Evolutionary conservation across 805 yeast species (phyloP), one percentile per base, ranked within the genome.

Genomic region (Candida silvatica): DNA sequence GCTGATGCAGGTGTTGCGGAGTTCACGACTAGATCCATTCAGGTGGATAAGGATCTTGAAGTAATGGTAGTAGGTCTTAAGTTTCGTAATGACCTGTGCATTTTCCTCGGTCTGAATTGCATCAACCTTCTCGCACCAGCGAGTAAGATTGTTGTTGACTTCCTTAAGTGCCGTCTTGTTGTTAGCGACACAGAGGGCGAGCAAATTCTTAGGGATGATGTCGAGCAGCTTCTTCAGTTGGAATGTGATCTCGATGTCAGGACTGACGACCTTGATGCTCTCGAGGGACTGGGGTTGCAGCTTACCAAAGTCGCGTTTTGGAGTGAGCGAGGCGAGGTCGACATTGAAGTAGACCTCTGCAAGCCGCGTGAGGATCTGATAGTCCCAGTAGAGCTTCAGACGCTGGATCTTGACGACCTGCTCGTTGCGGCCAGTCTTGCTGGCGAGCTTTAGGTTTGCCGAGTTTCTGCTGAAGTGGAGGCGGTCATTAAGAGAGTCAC

Each of bases 301-400:
- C 17, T 41, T 37, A 6, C 44, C 44, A 19, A 48, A 38, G 31
- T 26, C 39, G 28, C 25, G 41, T 34, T 27, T 54, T 39, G 37
- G 23, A n/a, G 29, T 32, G 14, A 17, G 20, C 19, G 30, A 24
- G 17, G 37, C 29, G 29, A 47, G 31, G 19, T 44, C 42, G 31
- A 53, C 39, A 36, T 49, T 50, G 36, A 50, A 58, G 27, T 46
- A 46, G 6, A 54, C 43, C 40, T 58, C 47, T 26, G 54, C 45
- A 31, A 57, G 40, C 27, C 54, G 45, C 2, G 47, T 37, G 19
- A 66, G 44, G n/a, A 63, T 56, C 27, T 55, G 54, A 39, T 54
- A 61, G 37, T 63, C 58, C 74, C 74, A 67, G 40, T 58, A 68
- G 7, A 68, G 41, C 37, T 64, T 66, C 26, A 66, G 46, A 41